These are phyloP conservation scores for Articulospora tetracladia DNA, from an alignment of 495 filamentous ascomycete genomes.

Conservation along the genomic window DNA sequence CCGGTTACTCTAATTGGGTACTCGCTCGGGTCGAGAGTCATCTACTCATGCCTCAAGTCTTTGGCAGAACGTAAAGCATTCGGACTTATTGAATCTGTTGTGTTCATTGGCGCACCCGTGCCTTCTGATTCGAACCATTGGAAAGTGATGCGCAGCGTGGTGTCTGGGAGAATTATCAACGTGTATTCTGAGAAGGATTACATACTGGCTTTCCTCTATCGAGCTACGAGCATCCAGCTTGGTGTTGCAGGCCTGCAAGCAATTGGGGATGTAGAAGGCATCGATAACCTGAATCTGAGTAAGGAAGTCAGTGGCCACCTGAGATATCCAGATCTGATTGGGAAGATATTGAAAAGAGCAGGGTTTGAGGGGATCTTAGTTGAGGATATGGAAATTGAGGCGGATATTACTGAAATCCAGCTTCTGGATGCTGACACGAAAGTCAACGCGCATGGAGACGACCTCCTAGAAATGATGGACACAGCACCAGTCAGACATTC, in stretches of 20 bases:
- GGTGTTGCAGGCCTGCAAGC: slow-evolving; percentile 55
- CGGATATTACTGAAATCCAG: slow-evolving; percentile 29
- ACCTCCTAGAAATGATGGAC: slow-evolving; percentile 2
- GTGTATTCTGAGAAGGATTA: slow-evolving; percentile 58
- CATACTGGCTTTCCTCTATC: slow-evolving; percentile 56
- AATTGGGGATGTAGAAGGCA: slow-evolving; percentile 45
- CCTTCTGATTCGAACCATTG: slow-evolving; percentile 53
- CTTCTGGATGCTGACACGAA: slow-evolving; percentile 29
- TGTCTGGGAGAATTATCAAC: slow-evolving; percentile 53
- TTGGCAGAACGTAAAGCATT: slow-evolving; percentile 77
- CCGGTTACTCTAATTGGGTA: slow-evolving; percentile 89
- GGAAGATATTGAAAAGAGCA: slow-evolving; percentile 47
- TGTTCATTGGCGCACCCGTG: slow-evolving; percentile 78
- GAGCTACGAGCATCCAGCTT: slow-evolving; percentile 47
- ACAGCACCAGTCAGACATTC: neutral
- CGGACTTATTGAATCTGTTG: slow-evolving; percentile 78
- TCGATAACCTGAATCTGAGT: slow-evolving; percentile 54
- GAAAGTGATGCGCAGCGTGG: slow-evolving; percentile 51
- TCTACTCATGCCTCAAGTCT: slow-evolving; percentile 73
- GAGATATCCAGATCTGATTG: slow-evolving; percentile 49
- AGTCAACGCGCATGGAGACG: neutral
- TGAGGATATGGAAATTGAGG: slow-evolving; percentile 36
- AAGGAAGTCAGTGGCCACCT: slow-evolving; percentile 49
- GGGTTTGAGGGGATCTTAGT: slow-evolving; percentile 47
- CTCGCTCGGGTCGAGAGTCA: slow-evolving; percentile 81